Evolutionary conservation across 73 alveolate genomes (phyloP).

Genomic region (Durusdinium trenchii): DNA sequence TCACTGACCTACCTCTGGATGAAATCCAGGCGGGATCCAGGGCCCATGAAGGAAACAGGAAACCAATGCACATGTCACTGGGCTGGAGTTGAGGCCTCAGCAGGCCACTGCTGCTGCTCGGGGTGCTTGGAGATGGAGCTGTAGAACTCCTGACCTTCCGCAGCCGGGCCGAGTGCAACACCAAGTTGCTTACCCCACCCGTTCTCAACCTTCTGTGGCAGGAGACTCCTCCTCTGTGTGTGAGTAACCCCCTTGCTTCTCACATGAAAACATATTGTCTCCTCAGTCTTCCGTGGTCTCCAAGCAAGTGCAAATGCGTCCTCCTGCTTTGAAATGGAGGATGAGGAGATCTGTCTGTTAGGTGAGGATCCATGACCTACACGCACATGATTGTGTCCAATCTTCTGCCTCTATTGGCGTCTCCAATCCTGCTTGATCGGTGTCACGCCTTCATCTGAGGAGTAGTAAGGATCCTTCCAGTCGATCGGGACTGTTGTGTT

Average conservation of each 20-base stretch:
- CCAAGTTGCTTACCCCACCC: not conserved
- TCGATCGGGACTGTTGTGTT: slow-evolving; percentile 58
- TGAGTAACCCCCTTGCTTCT: too few relatives aligned
- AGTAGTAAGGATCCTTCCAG: slow-evolving; percentile 54
- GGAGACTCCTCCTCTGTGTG: too few relatives aligned
- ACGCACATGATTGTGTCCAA: not conserved
- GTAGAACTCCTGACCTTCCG: slow-evolving; percentile 63
- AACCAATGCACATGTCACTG: too few relatives aligned
- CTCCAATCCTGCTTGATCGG: not conserved
- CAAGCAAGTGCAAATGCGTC: too few relatives aligned
- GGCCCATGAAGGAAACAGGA: too few relatives aligned
- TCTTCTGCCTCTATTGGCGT: not conserved
- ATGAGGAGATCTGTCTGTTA: too few relatives aligned
- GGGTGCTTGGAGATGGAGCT: slow-evolving; percentile 79
- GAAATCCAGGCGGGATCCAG: too few relatives aligned
- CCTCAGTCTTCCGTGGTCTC: too few relatives aligned
- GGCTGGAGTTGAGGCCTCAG: slow-evolving; percentile 22
- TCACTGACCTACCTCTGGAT: too few relatives aligned
- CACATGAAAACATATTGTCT: too few relatives aligned
- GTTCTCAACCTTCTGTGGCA: too few relatives aligned
- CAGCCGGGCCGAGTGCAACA: not conserved
- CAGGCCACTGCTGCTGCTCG: slow-evolving; percentile 76
- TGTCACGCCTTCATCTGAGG: slow-evolving; percentile 74
- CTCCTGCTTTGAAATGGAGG: too few relatives aligned
- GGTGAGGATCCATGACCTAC: not conserved